Evolutionary conservation across 164 flowering plant genomes (phyloP), one percentile per base, ranked within the genome.

Genomic region (Berberis vulgaris): DNA sequence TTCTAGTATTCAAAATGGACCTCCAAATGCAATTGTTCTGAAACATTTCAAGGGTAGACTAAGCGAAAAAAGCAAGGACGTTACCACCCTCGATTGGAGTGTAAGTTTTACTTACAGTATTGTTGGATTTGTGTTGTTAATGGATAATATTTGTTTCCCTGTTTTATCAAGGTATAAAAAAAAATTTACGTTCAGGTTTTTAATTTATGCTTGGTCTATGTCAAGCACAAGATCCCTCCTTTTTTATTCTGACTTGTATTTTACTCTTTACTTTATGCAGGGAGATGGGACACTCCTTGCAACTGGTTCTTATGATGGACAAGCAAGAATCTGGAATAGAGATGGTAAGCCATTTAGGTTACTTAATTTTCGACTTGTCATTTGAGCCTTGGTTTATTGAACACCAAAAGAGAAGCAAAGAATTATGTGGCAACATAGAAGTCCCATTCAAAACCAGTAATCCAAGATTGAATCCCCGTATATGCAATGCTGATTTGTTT

Each of bases 291-390:
- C 97, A 65, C 82, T 88, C 46, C 97, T 94, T 76, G 98, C 97
- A n/a, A 94, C 98, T 1, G 98, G 98, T 58, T 91, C 98, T 57
- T 94, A 89, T 78, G 98, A 94, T 79, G 98, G 98, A 40, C 97
- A 88, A 73, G 98, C 98, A 49, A 86, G 98, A 80, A 80, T 94
- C 70, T 94, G 98, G 98, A 83, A 63, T 73, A 83, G 84, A 73
- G 87, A 83, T 77, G 98, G 98, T 92, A 75, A 72, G 78, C 39
- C 58, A n/a, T 43, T 42, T 50, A 38, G 12, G 53, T 7, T 26
- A 10, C 8, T 41, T 2, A 4, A 49, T 44, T 5, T 60, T 9
- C 7, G 45, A 45, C 7, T 38, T 60, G 5, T 7, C 2, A 13
- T 60, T 59, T 59, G 10, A 3, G 43, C 7, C n/a, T 52, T 7